A percentile compares a stretch with the other conserved stretches of the same genome.
Evolutionary conservation across 2,329 filamentous ascomycete species (phyloP).

Genomic region (Cercospora sojina): DNA sequence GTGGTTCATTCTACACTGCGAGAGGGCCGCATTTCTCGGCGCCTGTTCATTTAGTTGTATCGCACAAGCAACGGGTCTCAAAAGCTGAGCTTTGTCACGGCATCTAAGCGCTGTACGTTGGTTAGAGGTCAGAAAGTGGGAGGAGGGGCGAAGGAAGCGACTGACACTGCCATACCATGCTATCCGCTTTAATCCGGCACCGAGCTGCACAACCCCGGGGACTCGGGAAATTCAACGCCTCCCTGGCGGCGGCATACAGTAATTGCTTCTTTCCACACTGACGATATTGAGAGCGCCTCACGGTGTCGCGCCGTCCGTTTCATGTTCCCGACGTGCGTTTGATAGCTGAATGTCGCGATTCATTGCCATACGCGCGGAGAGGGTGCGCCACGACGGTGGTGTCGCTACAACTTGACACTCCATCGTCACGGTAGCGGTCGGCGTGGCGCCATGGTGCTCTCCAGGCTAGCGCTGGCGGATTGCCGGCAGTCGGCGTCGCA

Average conservation of each 20-base stretch:
- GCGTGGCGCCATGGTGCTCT: background rate
- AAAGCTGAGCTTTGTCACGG: constrained; percentile 25
- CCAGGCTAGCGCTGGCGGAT: background rate
- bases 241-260: background rate
- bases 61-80: constrained; percentile 20
- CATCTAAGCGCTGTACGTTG: constrained; percentile 24
- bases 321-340: background rate
- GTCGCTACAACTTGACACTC: background rate
- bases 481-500: background rate
- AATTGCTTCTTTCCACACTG: background rate
- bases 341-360: background rate
- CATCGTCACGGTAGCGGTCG: background rate
- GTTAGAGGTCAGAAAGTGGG: constrained; percentile 14
- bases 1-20: constrained; percentile 20
- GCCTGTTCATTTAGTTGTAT: constrained; percentile 27
- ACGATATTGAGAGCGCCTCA: background rate
- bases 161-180: background rate
- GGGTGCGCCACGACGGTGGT: background rate
- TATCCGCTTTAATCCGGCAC: background rate
- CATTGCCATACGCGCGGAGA: background rate
- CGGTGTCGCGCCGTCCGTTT: background rate
- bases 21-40: constrained; percentile 21
- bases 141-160: constrained; percentile 3
- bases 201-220: constrained; percentile 5
- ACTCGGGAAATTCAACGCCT: constrained; percentile 3